These are phyloP conservation scores for Starmerella davenportii DNA, from an alignment of 805 yeast genomes.

Conservation along the genomic window DNA sequence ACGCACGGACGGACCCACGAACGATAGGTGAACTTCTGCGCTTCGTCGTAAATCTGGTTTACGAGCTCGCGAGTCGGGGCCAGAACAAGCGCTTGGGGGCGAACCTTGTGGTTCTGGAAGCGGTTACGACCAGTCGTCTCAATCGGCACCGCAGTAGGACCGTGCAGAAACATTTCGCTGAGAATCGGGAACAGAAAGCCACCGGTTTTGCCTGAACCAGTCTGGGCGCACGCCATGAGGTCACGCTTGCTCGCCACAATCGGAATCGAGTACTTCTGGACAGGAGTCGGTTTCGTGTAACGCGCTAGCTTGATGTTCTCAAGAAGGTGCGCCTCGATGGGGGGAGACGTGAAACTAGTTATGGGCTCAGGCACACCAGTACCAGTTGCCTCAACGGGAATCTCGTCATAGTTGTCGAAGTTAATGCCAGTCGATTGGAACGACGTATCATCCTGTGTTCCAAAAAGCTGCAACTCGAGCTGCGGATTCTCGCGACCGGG, in stretches of 20 bases:
- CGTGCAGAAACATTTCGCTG: constrained; percentile 72
- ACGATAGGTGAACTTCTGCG: constrained; percentile 87
- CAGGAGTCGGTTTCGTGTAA: constrained; percentile 92
- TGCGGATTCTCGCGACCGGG: constrained; percentile 58
- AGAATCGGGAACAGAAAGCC: constrained; percentile 97
- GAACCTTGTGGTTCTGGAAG: constrained; percentile 44
- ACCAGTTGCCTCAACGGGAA: constrained; percentile 97
- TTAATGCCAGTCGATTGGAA: constrained; percentile 93
- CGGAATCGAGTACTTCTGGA: constrained; percentile 84
- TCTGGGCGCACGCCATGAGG: constrained; percentile 94
- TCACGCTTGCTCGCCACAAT: constrained; percentile 79
- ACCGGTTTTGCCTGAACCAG: constrained; percentile 99
- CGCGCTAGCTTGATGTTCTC: constrained; percentile 77
- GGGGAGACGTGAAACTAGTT: constrained; percentile 72
- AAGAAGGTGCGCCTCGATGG: constrained; percentile 68
- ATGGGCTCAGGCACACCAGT: constrained; percentile 88
- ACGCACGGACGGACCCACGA: constrained; percentile 96
- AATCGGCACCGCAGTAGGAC: constrained; percentile 38
- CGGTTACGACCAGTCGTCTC: constrained; percentile 6
- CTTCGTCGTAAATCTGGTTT: constrained; percentile 89
- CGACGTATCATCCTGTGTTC: constrained; percentile 49
- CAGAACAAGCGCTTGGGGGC: constrained; percentile 84
- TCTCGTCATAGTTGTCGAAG: constrained; percentile 95
- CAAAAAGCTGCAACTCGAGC: constrained; percentile 67
- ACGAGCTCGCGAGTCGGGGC: constrained; percentile 99